phyloP scores from a whole-genome alignment of 768 basidiomycete species.

The Suillus clintonianus region DNA sequence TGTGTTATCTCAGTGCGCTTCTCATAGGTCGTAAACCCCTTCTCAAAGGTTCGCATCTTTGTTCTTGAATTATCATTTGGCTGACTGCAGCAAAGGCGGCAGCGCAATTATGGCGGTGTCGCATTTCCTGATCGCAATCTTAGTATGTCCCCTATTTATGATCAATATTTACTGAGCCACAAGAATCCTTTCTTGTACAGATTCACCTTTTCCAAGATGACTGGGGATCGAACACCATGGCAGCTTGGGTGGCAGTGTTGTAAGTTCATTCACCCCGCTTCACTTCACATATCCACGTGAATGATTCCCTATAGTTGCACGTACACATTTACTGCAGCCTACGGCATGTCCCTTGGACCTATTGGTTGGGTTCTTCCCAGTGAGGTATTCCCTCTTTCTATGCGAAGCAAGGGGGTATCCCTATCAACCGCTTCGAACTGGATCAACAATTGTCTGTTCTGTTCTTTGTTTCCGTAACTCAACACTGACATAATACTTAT shows the following conservation, averaged over 20 bases:
- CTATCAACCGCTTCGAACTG: conserved; percentile 86
- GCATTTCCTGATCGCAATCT: conserved; percentile 62
- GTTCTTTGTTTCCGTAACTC: not conserved
- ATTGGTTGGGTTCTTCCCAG: conserved; percentile 84
- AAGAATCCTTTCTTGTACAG: conserved; percentile 25
- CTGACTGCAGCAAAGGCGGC: conserved; percentile 40
- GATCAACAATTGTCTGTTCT: conserved; percentile 71
- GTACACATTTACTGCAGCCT: conserved; percentile 76
- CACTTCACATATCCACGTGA: not conserved
- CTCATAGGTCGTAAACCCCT: conserved; percentile 62
- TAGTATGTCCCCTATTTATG: conserved; percentile 42
- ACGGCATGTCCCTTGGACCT: conserved; percentile 78
- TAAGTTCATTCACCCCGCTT: conserved; percentile 33
- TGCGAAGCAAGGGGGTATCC: conserved; percentile 81
- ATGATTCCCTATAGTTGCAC: conserved; percentile 46
- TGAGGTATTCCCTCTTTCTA: conserved; percentile 79
- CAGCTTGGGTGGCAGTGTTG: conserved; percentile 72
- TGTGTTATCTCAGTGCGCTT: conserved; percentile 4
- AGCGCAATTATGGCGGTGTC: conserved; percentile 64
- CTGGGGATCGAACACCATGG: conserved; percentile 58
- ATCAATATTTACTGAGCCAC: not conserved
- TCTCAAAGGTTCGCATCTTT: conserved; percentile 43
- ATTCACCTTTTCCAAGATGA: conserved; percentile 50
- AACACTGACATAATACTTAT: not conserved
- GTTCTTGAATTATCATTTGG: not conserved